Evolutionary conservation across 805 yeast species (phyloP).

Genomic region (Debaryomyces tyrocola): DNA sequence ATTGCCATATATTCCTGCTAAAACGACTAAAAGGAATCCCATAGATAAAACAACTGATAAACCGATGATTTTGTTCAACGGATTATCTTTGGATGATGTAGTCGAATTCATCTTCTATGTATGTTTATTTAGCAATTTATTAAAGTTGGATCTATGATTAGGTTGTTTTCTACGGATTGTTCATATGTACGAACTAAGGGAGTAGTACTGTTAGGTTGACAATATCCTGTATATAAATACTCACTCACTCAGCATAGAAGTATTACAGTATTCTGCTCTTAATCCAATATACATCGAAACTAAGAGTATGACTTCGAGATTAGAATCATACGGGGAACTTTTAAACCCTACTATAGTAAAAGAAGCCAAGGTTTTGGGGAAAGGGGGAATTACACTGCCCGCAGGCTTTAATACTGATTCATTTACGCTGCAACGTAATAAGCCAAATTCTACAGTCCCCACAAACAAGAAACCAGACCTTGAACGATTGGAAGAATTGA

Average conservation of each 20-base stretch:
- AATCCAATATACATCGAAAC: no score
- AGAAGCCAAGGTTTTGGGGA: not conserved
- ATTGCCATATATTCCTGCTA: slow-evolving; percentile 84
- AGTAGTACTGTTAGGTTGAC: no score
- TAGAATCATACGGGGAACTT: not conserved
- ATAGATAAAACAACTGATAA: slow-evolving; percentile 77
- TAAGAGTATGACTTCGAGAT: no score
- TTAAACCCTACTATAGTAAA: slow-evolving; percentile 1
- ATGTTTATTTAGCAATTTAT: not conserved
- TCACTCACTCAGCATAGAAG: no score
- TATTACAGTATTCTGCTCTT: no score
- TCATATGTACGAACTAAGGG: no score
- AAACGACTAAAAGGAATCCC: slow-evolving; percentile 84
- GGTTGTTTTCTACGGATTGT: no score
- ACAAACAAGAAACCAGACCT: slow-evolving; percentile 14
- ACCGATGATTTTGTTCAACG: slow-evolving; percentile 75
- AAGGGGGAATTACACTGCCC: not conserved
- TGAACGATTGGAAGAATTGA: slow-evolving; percentile 35
- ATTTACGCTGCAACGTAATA: not conserved
- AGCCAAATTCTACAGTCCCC: slow-evolving; percentile 1
- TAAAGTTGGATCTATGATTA: no score
- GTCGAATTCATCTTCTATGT: slow-evolving; percentile 20
- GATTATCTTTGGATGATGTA: slow-evolving; percentile 38
- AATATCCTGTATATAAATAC: no score
- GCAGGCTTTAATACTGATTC: not conserved